Base-by-base conservation (phyloP, 768 basidiomycete species). In the Lepiota brunneoincarnata region DNA sequence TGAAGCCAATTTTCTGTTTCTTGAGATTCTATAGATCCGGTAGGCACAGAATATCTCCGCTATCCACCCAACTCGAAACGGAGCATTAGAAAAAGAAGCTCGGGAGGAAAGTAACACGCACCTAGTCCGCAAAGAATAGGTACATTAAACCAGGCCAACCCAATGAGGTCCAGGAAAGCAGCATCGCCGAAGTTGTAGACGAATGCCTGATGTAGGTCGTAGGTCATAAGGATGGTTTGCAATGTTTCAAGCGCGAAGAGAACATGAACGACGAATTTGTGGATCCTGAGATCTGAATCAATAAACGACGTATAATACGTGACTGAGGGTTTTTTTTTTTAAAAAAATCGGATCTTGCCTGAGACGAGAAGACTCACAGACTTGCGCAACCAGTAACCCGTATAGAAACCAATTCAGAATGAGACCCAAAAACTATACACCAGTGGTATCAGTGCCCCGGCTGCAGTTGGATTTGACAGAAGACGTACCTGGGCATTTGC, bases 61-160 rank as follows among this genome's bases (percentile, higher is more conserved):
- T 51, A 51, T 51, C 50, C 50, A 51, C 11, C 50, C 39, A 20
- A 51, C 50, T 51, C 12, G n/a, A 17, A 35, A 35, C 2, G 6
- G 26, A 34, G 6, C 34, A 14, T 17, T 4, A 14, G 44, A 26
- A 28, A 10, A 15, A 14, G 17, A 45, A 28, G 7, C 11, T 9
- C 6, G 11, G 18, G 36, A n/a, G n/a, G 39, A 9, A 23, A 51
- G n/a, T 2, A 2, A 40, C 3, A 20, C 50, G 23, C 26, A 43
- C 50, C 50, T 42, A 51, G 12, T 3, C 50, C 50, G 21, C 26
- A 41, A n/a, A 51, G 39, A 11, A 51, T 15, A 17, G 50, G 50
- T 7, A 51, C 18, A 7, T 28, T 15, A 11, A 51, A 51, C 50
- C 50, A 51, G 18, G 34, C 18, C 6, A 39, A 18, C 31, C 50